A percentile compares a stretch with the other conserved stretches of the same genome.
phyloP scores from a whole-genome alignment of 108 stramenopile species.

The Nannochloropsis oceanica region DNA sequence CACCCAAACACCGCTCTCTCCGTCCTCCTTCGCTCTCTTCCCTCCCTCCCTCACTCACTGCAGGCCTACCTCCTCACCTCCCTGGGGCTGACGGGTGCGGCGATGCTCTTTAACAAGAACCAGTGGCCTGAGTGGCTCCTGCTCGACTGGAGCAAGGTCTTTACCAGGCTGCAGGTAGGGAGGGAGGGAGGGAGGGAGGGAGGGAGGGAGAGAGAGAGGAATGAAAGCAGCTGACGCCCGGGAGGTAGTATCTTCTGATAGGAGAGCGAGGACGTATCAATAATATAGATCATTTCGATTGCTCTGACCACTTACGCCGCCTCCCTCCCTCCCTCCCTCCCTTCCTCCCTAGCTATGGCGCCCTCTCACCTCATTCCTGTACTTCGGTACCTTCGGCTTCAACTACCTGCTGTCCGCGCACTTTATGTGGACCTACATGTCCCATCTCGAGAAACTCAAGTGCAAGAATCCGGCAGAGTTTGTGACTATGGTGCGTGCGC shows the following conservation, averaged over 20 bases:
- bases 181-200: neutral
- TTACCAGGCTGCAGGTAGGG: slow-evolving; percentile 51
- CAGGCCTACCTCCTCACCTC: slow-evolving; percentile 62
- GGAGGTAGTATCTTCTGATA: too few species aligned
- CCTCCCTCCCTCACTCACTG: neutral
- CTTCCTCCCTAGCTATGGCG: slow-evolving; percentile 37
- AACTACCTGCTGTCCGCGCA: slow-evolving; percentile 64
- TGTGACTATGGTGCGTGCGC: slow-evolving; percentile 50
- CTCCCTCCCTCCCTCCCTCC: neutral
- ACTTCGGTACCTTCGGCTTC: slow-evolving; percentile 67
- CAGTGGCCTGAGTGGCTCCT: slow-evolving; percentile 57
- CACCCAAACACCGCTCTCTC: too few species aligned
- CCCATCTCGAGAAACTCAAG: slow-evolving; percentile 62
- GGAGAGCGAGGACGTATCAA: too few species aligned
- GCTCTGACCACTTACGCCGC: neutral
- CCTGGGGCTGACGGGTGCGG: slow-evolving; percentile 44
- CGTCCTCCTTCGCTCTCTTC: neutral
- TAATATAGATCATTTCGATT: too few species aligned
- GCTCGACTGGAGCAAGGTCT: slow-evolving; percentile 54
- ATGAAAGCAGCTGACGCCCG: too few species aligned
- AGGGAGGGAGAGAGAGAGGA: neutral
- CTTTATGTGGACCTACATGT: slow-evolving; percentile 83
- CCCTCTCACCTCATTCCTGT: slow-evolving; percentile 68
- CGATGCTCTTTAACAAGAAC: slow-evolving; percentile 53
- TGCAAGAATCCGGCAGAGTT: slow-evolving; percentile 71